Evolutionary conservation across 2,329 filamentous ascomycete genomes (phyloP).

Genomic region (Phoma sp.): DNA sequence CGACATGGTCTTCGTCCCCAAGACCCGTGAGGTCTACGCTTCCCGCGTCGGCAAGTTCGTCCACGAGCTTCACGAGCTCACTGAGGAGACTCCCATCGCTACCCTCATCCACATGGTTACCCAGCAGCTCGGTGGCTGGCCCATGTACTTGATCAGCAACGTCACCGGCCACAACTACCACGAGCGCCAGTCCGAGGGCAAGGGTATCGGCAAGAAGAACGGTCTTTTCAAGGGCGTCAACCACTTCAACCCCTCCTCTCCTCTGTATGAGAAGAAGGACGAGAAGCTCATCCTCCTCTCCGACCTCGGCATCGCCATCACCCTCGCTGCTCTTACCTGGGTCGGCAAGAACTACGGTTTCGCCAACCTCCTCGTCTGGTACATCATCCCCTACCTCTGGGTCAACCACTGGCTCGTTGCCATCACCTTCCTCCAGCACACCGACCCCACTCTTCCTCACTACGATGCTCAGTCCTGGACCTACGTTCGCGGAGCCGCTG

Average conservation of each 20-base stretch:
- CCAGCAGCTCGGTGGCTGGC: conserved; percentile 94
- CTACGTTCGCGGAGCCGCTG: conserved; percentile 90
- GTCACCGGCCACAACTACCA: conserved; percentile 97
- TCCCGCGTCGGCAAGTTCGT: conserved; percentile 74
- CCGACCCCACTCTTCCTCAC: conserved; percentile 91
- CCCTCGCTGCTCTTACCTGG: conserved; percentile 67
- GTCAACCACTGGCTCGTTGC: conserved; percentile 99
- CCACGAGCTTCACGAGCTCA: conserved; percentile 86
- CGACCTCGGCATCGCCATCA: conserved; percentile 77
- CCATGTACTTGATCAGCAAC: conserved; percentile 87
- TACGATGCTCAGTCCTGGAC: conserved; percentile 89
- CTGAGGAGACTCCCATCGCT: conserved; percentile 91
- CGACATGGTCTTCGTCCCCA: conserved; percentile 99
- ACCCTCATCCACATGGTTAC: conserved; percentile 76
- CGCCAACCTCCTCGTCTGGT: conserved; percentile 91
- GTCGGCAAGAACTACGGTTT: conserved; percentile 82
- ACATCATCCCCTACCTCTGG: conserved; percentile 93
- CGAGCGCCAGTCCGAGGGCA: conserved; percentile 87
- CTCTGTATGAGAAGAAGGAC: conserved; percentile 90
- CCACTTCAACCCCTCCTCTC: conserved; percentile 90
- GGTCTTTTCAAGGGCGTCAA: conserved; percentile 83
- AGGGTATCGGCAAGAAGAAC: conserved; percentile 90
- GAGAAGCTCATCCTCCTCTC: conserved; percentile 85
- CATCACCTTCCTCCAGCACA: conserved; percentile 98
- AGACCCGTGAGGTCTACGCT: conserved; percentile 84